Conservation (phyloP, 176 grass and related monocot species). For the Cocos nucifera region DNA sequence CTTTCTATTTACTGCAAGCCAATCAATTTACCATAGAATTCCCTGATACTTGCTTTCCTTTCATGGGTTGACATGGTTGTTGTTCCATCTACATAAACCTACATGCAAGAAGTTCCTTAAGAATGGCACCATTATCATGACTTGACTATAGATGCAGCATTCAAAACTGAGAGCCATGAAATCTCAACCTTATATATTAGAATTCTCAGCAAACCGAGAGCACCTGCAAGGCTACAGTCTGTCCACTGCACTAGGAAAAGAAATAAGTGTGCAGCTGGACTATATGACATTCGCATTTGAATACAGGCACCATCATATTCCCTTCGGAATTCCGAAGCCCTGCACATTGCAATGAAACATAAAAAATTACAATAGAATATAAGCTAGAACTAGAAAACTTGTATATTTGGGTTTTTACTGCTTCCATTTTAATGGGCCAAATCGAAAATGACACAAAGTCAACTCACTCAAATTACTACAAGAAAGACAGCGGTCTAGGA, state of each 20-base stretch:
- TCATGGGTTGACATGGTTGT: constrained; percentile 78
- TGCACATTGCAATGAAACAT: constrained; percentile 16
- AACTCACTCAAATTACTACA: too few relatives aligned
- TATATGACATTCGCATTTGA: constrained; percentile 70
- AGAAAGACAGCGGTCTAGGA: too few relatives aligned
- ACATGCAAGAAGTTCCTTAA: background rate
- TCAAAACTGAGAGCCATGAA: background rate
- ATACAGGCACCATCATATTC: constrained; percentile 76
- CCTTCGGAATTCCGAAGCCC: constrained; percentile 63
- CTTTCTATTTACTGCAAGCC: too few relatives aligned
- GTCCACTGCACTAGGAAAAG: constrained; percentile 82
- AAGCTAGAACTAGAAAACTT: background rate
- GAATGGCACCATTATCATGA: too few relatives aligned
- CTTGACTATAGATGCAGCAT: background rate
- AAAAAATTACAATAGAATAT: constrained; percentile 1
- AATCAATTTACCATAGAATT: constrained; percentile 61
- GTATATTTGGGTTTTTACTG: background rate
- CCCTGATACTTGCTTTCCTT: constrained; percentile 79
- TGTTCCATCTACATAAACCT: constrained; percentile 91
- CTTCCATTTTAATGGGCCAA: background rate
- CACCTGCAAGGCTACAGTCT: constrained; percentile 55
- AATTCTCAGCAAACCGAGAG: constrained; percentile 64
- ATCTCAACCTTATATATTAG: constrained; percentile 66
- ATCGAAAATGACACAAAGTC: too few relatives aligned
- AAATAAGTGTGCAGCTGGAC: constrained; percentile 63